phyloP scores from a whole-genome alignment of 345 rosid genomes.

The Eucalyptus rudis region DNA sequence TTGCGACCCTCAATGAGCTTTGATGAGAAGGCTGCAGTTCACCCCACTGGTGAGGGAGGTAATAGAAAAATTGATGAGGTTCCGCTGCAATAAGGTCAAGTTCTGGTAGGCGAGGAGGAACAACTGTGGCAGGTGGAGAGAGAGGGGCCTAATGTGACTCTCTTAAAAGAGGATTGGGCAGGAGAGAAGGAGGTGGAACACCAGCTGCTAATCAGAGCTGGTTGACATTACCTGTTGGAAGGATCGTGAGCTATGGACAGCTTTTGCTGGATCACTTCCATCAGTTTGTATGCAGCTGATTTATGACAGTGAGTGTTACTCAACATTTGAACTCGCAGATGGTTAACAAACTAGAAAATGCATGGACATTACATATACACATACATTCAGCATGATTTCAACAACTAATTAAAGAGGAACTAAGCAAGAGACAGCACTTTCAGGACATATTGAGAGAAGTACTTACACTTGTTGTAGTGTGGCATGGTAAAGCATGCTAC shows the following conservation, averaged over 20 bases:
- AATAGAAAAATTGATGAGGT: background rate
- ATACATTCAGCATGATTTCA: background rate
- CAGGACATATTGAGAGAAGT: background rate
- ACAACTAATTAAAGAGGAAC: background rate
- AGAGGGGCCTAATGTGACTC: background rate
- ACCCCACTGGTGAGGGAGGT: background rate
- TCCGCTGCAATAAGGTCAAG: background rate
- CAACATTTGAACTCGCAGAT: background rate
- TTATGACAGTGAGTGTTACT: background rate
- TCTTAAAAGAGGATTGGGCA: background rate
- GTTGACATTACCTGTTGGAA: background rate
- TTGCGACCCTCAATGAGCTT: background rate
- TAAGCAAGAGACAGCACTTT: background rate
- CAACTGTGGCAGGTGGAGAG: background rate
- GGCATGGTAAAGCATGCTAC: constrained; percentile 84
- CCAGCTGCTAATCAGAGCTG: background rate
- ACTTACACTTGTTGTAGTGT: constrained; percentile 69
- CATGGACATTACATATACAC: background rate
- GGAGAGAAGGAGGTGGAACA: background rate
- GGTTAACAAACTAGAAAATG: background rate
- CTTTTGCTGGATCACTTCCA: background rate
- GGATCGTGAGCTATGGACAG: background rate
- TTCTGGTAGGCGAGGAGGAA: background rate
- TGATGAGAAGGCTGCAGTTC: background rate
- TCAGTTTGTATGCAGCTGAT: background rate